Evolutionary conservation across 2,329 filamentous ascomycete genomes (phyloP), one percentile per base, ranked within the genome.

Genomic region (Neonectria faginata): DNA sequence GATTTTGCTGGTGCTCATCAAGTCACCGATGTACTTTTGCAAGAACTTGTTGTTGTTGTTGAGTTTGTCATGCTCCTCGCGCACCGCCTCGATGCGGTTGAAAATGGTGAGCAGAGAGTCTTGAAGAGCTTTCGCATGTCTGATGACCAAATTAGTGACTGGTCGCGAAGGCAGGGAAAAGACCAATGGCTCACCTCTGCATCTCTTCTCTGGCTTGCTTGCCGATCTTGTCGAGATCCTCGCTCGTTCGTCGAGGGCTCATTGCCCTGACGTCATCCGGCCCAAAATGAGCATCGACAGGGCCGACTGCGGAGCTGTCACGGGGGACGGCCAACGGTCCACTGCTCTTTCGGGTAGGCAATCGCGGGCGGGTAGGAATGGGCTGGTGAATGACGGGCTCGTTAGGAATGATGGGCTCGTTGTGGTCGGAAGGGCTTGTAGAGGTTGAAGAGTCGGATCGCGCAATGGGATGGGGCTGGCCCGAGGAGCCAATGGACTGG

Each of bases 21-120:
- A 85, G 76, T 97, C 95, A 69, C 95, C 95, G 74, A 98, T 98
- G 78, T 98, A 98, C 79, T 97, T 97, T 79, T 98, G 95, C 52
- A 99, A 82, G 76, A 98, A 97, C 75, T 94, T 95, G 85, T 99
- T 99, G 79, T 97, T 94, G 79, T 88, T 96, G 79, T 98, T 94
- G 59, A 99, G 89, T 80, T 97, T 97, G 81, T 97, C 93, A 77
- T 99, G 94, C 77, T 98, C 95, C 72, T 92, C 91, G 79, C 94
- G 93, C 68, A 98, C 94, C 31, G 93, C 92, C 76, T 99, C 96
- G 77, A 98, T 97, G 56, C 94, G 92, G 79, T 97, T 93, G 70
- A 97, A 93, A 47, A 98, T 91, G 67, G 91, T 92, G 66, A 97
- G 85, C 36, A 99, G 88, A 29, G 93, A 97, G 58, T 94, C 92